Evolutionary conservation across 495 filamentous ascomycete species (phyloP), one percentile per base, ranked within the genome.

Genomic region (Pyrenula aspistea): DNA sequence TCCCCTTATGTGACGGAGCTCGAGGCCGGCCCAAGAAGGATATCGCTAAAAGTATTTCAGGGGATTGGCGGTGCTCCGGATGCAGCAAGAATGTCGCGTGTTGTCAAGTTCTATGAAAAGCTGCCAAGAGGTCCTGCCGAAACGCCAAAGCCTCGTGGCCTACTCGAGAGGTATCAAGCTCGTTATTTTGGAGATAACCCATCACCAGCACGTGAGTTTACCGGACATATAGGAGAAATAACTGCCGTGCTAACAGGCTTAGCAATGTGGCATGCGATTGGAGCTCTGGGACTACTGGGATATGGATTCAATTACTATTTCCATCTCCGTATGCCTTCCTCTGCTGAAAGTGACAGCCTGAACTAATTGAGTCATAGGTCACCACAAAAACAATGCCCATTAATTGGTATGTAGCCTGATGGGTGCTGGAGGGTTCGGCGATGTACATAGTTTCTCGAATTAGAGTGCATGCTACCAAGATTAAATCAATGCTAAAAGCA

Each of bases 361-460:
- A 24, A 21, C 15, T 22, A 51, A 69, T 69, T 75, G 54, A 25
- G 59, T 22, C 53, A 47, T 62, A 97, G 92, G 92, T 61, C 90
- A 96, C 80, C 91, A 96, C 86, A 97, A 97, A 87, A 95, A 96
- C 84, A 90, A 97, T 70, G 87, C 89, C 63, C 92, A 97, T 79
- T 97, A 91, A 79, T 67, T 61, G 20, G 20, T 52, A 8, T 42
- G 31, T 15, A 42, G 31, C 31, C n/a, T 8, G 31, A 42, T 4
- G 31, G 31, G 15, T 8, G 31, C 4, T 42, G 31, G 31, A 42
- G 31, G 31, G n/a, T n/a, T 42, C 31, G 15, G 15, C 15, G 15
- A 15, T 42, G 31, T 42, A 42, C 31, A 42, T 42, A 42, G 8
- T 15, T 15, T 15, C 31, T 42, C 15, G 31, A 42, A 42, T 8